phyloP scores from a whole-genome alignment of 2,329 filamentous ascomycete species.

The Venturiaceae sp. region DNA sequence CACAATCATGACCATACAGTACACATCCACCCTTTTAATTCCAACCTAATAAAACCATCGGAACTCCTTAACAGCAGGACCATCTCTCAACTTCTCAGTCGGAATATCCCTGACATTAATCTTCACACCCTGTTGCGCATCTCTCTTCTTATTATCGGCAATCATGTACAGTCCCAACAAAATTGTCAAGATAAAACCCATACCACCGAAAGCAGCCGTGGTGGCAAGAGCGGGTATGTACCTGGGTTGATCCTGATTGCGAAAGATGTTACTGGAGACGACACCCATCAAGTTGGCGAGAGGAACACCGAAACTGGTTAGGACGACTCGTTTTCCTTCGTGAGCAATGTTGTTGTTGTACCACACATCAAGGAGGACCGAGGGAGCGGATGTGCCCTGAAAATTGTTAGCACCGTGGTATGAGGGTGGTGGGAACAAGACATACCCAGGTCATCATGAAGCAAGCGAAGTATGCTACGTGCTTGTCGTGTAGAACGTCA shows the following conservation, averaged over 20 bases:
- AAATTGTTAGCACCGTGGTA: not conserved
- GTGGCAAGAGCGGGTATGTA: constrained; percentile 58
- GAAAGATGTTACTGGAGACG: constrained; percentile 59
- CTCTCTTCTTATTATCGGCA: constrained; percentile 52
- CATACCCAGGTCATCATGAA: constrained; percentile 67
- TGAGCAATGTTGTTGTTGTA: constrained; percentile 80
- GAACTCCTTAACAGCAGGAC: constrained; percentile 32
- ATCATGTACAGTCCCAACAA: constrained; percentile 55
- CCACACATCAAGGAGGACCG: constrained; percentile 58
- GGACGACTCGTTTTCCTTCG: constrained; percentile 59
- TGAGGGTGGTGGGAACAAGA: not conserved
- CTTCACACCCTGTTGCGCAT: constrained; percentile 45
- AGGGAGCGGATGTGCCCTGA: constrained; percentile 58
- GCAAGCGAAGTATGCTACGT: constrained; percentile 62
- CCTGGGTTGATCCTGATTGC: constrained; percentile 43
- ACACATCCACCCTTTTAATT: too few species aligned
- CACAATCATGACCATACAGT: too few species aligned
- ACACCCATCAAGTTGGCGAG: constrained; percentile 70
- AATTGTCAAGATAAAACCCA: constrained; percentile 45
- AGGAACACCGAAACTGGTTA: constrained; percentile 65
- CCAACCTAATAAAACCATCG: constrained; percentile 28
- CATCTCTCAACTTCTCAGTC: constrained; percentile 34
- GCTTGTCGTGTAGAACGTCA: constrained; percentile 48
- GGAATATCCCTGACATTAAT: constrained; percentile 41
- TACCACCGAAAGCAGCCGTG: constrained; percentile 53